Percentiles rank a stretch among this genome's conserved stretches.
Evolutionary conservation across 2,329 filamentous ascomycete genomes (phyloP).

Genomic region (Fusarium ambrosium): DNA sequence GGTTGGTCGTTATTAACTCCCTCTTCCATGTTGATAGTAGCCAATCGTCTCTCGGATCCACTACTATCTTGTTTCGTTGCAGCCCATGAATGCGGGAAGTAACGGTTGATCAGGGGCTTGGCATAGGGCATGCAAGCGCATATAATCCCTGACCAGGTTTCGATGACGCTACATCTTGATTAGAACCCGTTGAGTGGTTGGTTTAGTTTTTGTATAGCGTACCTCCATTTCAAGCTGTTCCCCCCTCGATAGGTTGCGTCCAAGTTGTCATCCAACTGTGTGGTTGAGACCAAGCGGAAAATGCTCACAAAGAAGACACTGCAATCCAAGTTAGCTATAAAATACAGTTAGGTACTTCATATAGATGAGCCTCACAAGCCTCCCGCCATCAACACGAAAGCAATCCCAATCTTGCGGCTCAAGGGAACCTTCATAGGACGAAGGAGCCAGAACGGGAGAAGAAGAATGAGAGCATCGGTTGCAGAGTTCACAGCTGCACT

Average conservation of each 20-base stretch:
- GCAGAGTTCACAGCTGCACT: constrained; percentile 1
- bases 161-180: constrained; percentile 13
- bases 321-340: neutral
- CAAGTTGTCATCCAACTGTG: neutral
- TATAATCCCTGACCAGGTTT: constrained; percentile 20
- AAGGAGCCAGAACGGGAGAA: constrained; percentile 22
- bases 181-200: neutral
- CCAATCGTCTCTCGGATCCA: neutral
- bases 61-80: neutral
- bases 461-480: constrained; percentile 6
- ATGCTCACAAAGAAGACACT: constrained; percentile 23
- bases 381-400: constrained; percentile 20
- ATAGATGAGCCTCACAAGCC: constrained; percentile 10
- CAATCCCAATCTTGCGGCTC: constrained; percentile 15
- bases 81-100: neutral
- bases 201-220: neutral
- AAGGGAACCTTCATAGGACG: constrained; percentile 10
- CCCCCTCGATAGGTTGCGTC: constrained; percentile 6
- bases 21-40: neutral
- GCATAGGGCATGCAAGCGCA: constrained; percentile 31
- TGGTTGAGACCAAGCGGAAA: neutral
- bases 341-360: rapidly evolving
- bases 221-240: constrained; percentile 12
- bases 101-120: constrained; percentile 3
- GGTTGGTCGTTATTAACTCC: neutral